Evolutionary conservation across 192 early-diverging fungal species (phyloP), one percentile per base, ranked within the genome.

Genomic region (Entophlyctis luteolus): DNA sequence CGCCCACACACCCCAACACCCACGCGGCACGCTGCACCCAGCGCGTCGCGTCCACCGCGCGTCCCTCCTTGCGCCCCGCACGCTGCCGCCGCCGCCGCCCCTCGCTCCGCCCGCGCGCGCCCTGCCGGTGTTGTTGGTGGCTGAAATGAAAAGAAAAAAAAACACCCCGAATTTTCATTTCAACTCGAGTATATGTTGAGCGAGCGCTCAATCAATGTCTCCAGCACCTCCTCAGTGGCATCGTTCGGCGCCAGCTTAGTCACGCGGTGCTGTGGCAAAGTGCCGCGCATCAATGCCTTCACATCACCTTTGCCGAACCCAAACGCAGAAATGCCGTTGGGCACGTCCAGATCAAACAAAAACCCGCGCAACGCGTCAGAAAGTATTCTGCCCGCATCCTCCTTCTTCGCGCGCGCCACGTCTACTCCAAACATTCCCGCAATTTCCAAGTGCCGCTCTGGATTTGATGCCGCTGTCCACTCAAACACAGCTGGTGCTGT

Each of bases 401-500:
- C 85, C 28, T 65, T 56, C 75, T 84, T 88, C 28, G 85, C 87
- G 35, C 79, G 71, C n/a, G 84, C 72, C 45, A 79, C 68, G 73
- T 90, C 88, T 10, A 85, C 86, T 32, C 87, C 87, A 76, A 95
- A 89, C 16, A 88, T 79, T 37, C 76, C 72, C 0, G 93, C 93
- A 36, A 88, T 84, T 67, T 91, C 91, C 70, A 93, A 74, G 63
- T 95, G 93, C 27, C 93, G 87, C 33, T 95, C 93, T 22, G 93
- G 91, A 59, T 84, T 86, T 45, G 88, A 84, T 28, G 82, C 77
- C 25, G 86, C 83, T 5, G 93, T 95, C 69, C 87, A 95, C 56
- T 89, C 80, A 78, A 92, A 93, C 18, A 95, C 93, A 2, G 93
- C 88, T 22, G 93, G 93, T n/a, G 88, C 83, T n/a, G 91, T 90